phyloP scores from a whole-genome alignment of 148 eudicot genomes.

The Limonium bicolor region DNA sequence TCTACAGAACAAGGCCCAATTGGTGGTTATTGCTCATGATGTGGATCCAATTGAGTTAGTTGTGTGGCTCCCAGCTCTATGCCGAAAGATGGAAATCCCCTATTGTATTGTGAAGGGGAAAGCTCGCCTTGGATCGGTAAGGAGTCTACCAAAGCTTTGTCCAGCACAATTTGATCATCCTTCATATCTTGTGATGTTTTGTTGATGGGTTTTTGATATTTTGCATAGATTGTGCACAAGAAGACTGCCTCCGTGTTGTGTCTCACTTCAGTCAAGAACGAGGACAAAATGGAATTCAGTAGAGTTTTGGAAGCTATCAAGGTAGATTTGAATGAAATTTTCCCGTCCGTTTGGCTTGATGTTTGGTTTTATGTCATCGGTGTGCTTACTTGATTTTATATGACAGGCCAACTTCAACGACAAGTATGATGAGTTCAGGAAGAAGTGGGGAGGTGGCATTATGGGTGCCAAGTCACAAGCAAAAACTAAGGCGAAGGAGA shows the following conservation, averaged over 20 bases:
- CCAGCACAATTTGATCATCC: background rate
- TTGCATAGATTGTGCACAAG: constrained; percentile 21
- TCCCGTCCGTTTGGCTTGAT: background rate
- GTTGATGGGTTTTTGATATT: background rate
- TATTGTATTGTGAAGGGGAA: constrained; percentile 50
- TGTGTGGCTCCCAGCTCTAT: constrained; percentile 43
- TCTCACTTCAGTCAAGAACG: constrained; percentile 25
- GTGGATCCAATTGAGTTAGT: constrained; percentile 47
- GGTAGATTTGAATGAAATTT: constrained; percentile 8
- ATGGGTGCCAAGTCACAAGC: constrained; percentile 40
- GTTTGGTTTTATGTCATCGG: background rate
- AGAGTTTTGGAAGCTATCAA: constrained; percentile 27
- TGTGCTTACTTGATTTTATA: background rate
- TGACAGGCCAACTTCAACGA: constrained; percentile 35
- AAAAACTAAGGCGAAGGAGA: constrained; percentile 32
- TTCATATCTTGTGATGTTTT: background rate
- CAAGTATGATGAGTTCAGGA: constrained; percentile 23
- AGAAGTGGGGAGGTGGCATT: constrained; percentile 38
- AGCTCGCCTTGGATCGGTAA: constrained; percentile 42
- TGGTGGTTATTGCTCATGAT: constrained; percentile 54
- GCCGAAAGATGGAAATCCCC: constrained; percentile 46
- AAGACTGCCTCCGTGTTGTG: constrained; percentile 27
- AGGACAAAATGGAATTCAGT: constrained; percentile 30
- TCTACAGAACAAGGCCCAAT: constrained; percentile 37
- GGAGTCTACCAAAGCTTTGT: background rate